These are phyloP conservation scores for Neocucurbitaria cava DNA, from an alignment of 2,329 filamentous ascomycete genomes.

Conservation along the genomic window DNA sequence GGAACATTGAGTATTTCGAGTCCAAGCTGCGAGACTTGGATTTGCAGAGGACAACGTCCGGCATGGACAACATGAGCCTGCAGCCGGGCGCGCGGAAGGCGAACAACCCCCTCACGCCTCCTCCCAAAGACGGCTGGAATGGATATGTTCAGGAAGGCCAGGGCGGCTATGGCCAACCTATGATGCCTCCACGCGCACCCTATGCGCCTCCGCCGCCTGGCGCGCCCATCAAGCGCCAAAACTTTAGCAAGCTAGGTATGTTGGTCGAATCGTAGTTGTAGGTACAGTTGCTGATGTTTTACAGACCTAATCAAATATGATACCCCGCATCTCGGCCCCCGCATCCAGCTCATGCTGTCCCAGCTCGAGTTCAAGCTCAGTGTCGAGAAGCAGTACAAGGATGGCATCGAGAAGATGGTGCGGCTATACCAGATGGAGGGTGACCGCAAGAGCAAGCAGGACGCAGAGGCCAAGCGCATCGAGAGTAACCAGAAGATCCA, in stretches of 20 bases:
- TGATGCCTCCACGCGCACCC: slow-evolving; percentile 82
- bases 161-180: slow-evolving; percentile 67
- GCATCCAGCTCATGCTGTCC: slow-evolving; percentile 98
- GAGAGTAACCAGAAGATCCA: slow-evolving; percentile 99
- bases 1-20: slow-evolving; percentile 96
- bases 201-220: slow-evolving; percentile 76
- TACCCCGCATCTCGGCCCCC: slow-evolving; percentile 90
- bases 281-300: slow-evolving; percentile 25
- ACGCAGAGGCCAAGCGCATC: slow-evolving; percentile 86
- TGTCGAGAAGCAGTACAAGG: slow-evolving; percentile 98
- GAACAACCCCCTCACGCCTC: slow-evolving; percentile 60
- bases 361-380: slow-evolving; percentile 99
- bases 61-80: slow-evolving; percentile 71
- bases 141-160: slow-evolving; percentile 61
- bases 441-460: slow-evolving; percentile 91
- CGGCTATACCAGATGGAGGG: slow-evolving; percentile 97
- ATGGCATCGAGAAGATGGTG: slow-evolving; percentile 99
- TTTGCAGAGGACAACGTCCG: slow-evolving; percentile 75
- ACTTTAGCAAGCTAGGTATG: slow-evolving; percentile 95
- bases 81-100: slow-evolving; percentile 55
- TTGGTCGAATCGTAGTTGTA: not conserved
- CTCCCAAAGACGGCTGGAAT: slow-evolving; percentile 72
- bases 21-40: slow-evolving; percentile 88
- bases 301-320: slow-evolving; percentile 98
- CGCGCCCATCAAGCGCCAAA: slow-evolving; percentile 72